These are phyloP conservation scores for Lantana camara DNA, from an alignment of 257 asterid genomes.

Conservation along the genomic window DNA sequence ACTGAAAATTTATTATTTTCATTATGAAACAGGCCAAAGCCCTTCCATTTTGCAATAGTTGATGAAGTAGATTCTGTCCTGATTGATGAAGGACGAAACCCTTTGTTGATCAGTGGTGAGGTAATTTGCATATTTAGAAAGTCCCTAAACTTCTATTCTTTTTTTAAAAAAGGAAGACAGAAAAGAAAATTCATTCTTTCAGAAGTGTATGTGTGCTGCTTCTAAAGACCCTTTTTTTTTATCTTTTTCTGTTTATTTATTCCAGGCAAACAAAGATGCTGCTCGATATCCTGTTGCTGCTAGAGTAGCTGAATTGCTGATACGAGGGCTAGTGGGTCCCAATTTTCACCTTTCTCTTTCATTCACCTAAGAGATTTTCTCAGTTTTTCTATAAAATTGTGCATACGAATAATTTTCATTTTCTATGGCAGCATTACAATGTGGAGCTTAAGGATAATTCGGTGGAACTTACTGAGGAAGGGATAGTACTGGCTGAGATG, in stretches of 20 bases:
- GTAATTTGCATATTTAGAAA: constrained; percentile 46
- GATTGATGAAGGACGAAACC: constrained; percentile 98
- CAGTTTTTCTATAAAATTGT: background rate
- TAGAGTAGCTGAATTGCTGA: constrained; percentile 86
- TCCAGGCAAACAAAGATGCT: constrained; percentile 82
- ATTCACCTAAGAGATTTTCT: constrained; percentile 20
- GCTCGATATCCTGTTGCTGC: constrained; percentile 97
- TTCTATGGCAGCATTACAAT: constrained; percentile 71
- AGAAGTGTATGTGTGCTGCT: background rate
- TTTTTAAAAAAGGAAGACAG: too few relatives aligned
- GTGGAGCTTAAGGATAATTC: constrained; percentile 92
- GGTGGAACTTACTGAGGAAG: constrained; percentile 95
- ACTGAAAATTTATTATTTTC: constrained; percentile 11
- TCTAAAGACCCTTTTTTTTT: constrained; percentile 6
- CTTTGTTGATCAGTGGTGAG: constrained; percentile 92
- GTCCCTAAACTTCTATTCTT: background rate
- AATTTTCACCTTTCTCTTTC: constrained; percentile 15
- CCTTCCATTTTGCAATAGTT: constrained; percentile 96
- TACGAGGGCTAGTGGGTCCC: constrained; percentile 67
- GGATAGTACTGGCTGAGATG: constrained; percentile 85
- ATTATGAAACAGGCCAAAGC: constrained; percentile 78
- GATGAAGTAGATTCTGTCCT: constrained; percentile 99
- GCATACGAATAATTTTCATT: constrained; percentile 2
- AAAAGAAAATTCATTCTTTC: too few relatives aligned
- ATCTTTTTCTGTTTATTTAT: constrained; percentile 21